These are phyloP conservation scores for Plasmopara muralis DNA, from an alignment of 352 stramenopile genomes.

Conservation along the genomic window DNA sequence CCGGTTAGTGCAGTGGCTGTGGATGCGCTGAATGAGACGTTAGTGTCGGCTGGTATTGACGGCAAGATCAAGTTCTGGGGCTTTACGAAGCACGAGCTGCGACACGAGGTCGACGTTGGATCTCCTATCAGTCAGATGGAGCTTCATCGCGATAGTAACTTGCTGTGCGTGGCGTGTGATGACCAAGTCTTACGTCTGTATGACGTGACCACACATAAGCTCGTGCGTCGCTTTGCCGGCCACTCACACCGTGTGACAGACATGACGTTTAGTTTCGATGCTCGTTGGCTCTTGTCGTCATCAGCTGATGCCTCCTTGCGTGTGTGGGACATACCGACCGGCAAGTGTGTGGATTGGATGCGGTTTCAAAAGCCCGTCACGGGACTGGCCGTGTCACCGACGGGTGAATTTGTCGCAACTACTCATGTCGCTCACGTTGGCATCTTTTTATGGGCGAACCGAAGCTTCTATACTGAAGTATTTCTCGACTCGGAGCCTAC, in stretches of 20 bases:
- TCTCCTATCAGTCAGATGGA: conserved; percentile 75
- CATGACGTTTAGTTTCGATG: conserved; percentile 85
- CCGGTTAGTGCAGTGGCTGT: conserved; percentile 82
- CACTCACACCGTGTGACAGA: conserved; percentile 85
- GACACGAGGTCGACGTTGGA: conserved; percentile 64
- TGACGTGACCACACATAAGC: conserved; percentile 80
- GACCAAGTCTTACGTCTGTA: conserved; percentile 83
- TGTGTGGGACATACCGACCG: conserved; percentile 93
- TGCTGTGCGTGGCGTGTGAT: conserved; percentile 85
- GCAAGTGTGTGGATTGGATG: conserved; percentile 93
- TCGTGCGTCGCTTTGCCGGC: conserved; percentile 82
- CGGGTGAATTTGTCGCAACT: conserved; percentile 94
- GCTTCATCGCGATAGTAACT: conserved; percentile 80
- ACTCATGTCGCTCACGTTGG: conserved; percentile 87
- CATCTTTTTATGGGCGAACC: conserved; percentile 95
- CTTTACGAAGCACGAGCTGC: conserved; percentile 70
- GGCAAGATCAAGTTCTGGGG: conserved; percentile 89
- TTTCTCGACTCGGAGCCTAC: conserved; percentile 73
- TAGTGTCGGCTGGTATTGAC: conserved; percentile 84
- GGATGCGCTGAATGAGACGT: conserved; percentile 75
- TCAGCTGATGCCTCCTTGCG: conserved; percentile 82
- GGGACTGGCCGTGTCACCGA: conserved; percentile 89
- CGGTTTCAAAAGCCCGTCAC: conserved; percentile 89
- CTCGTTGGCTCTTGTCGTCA: conserved; percentile 84
- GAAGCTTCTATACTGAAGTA: conserved; percentile 89